Evolutionary conservation across 1,139 yeast genomes (phyloP).

Genomic region (Lodderomyces pseudojiufengensis): DNA sequence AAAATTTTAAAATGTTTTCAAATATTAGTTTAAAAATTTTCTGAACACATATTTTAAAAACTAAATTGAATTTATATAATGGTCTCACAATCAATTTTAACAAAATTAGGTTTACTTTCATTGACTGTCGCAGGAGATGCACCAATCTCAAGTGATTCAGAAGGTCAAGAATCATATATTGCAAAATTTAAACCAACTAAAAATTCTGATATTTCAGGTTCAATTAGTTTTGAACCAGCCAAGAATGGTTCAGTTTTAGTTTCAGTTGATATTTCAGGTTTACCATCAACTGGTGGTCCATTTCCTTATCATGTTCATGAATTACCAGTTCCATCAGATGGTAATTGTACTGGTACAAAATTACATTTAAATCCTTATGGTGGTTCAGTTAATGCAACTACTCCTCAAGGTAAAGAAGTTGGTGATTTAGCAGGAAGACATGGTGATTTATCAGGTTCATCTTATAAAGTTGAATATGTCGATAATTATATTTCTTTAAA

Average conservation of each 20-base stretch:
- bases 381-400: constrained; percentile 28
- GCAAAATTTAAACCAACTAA: constrained; percentile 15
- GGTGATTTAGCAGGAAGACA: constrained; percentile 45
- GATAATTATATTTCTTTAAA: constrained; percentile 40
- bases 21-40: too few species aligned
- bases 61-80: background rate
- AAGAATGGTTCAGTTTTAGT: constrained; percentile 33
- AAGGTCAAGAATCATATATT: constrained; percentile 14
- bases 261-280: constrained; percentile 27
- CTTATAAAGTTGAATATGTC: constrained; percentile 23
- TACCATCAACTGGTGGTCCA: constrained; percentile 39
- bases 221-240: constrained; percentile 29
- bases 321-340: constrained; percentile 35
- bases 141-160: constrained; percentile 20
- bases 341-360: constrained; percentile 38
- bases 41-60: too few species aligned
- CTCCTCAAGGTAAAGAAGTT: constrained; percentile 27
- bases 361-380: constrained; percentile 40
- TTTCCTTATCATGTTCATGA: constrained; percentile 43
- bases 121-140: constrained; percentile 17
- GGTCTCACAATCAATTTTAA: constrained; percentile 3
- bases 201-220: constrained; percentile 19
- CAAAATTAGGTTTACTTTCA: constrained; percentile 14
- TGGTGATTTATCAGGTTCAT: constrained; percentile 26
- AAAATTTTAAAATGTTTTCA: too few species aligned